These are phyloP conservation scores for Aurinia saxatilis DNA, from an alignment of 345 rosid genomes.

Conservation along the genomic window DNA sequence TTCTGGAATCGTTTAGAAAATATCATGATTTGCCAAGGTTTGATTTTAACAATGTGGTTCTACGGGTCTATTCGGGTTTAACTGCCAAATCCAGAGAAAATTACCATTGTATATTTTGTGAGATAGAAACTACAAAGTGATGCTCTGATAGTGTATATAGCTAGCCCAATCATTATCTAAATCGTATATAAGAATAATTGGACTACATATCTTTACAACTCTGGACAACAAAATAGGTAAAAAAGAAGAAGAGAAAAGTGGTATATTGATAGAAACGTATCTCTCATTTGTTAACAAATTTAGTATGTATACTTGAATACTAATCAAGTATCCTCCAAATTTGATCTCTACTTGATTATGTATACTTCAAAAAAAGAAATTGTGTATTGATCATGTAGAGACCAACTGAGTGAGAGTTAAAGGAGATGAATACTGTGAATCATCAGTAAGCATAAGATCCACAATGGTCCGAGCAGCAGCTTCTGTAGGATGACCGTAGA, in stretches of 20 bases:
- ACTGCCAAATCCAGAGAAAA: too few species aligned
- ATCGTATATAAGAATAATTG: too few species aligned
- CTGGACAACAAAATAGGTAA: too few species aligned
- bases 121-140: too few species aligned
- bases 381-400: constrained; percentile 10
- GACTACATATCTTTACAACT: too few species aligned
- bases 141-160: too few species aligned
- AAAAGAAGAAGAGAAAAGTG: not conserved
- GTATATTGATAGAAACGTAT: not conserved
- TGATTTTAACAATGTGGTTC: too few species aligned
- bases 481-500: constrained; percentile 56
- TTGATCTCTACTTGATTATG: not conserved
- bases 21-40: too few species aligned
- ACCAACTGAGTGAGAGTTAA: constrained; percentile 42
- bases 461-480: constrained; percentile 39
- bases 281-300: not conserved
- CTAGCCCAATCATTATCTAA: too few species aligned
- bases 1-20: too few species aligned
- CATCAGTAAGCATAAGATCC: constrained; percentile 41
- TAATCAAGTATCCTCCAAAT: not conserved
- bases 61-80: too few species aligned
- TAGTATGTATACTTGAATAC: not conserved
- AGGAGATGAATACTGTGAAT: constrained; percentile 37
- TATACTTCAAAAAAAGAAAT: not conserved
- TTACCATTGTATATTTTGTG: too few species aligned